Evolutionary conservation across 495 filamentous ascomycete species (phyloP), one percentile per base, ranked within the genome.

Genomic region (Cairneyella variabilis): DNA sequence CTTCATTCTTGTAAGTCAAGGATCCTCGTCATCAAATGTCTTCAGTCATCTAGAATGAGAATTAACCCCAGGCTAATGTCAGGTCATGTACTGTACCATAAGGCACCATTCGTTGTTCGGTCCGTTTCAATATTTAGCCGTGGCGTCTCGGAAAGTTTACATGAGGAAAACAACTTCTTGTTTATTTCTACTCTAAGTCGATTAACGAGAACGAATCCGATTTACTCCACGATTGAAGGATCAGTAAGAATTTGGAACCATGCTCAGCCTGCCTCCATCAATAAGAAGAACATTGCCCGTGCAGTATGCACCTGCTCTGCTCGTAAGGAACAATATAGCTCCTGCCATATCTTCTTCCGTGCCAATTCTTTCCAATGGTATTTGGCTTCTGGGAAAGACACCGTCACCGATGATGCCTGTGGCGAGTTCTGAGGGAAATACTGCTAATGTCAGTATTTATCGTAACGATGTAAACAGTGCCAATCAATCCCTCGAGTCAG

Each of bases 381-480:
- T 73, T 48, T 74, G 69, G 8, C 60, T 52, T 1, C 69, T 64
- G 1, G 68, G 68, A 45, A 75, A 76, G 5, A 64, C 74, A 5
- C 75, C 71, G 9, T 80, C 54, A 5, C 48, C 42, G 8, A 67
- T 71, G 42, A 79, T 71, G 14, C 69, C 64, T 3, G 69, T 69
- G 2, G 84, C 72, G 78, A 88, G 83, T 41, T 87, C 83, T 27
- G 79, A 83, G 2, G 79, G 75, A 64, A 80, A 88, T 32, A 85
- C 79, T 82, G 23, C 26, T 36, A 3, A 23, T 8, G 38, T 50
- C 12, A 53, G 37, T 5, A 20, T 46, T 18, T 32, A 12, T 47
- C 12, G 3, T 7, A 16, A n/a, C n/a, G n/a, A n/a, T n/a, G n/a
- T n/a, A 17, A 14, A 7, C n/a, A 20, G 38, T n/a, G 8, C 8